Evolutionary conservation across 768 basidiomycete species (phyloP), one percentile per base, ranked within the genome.

Genomic region (Cystobasidium tubakii): DNA sequence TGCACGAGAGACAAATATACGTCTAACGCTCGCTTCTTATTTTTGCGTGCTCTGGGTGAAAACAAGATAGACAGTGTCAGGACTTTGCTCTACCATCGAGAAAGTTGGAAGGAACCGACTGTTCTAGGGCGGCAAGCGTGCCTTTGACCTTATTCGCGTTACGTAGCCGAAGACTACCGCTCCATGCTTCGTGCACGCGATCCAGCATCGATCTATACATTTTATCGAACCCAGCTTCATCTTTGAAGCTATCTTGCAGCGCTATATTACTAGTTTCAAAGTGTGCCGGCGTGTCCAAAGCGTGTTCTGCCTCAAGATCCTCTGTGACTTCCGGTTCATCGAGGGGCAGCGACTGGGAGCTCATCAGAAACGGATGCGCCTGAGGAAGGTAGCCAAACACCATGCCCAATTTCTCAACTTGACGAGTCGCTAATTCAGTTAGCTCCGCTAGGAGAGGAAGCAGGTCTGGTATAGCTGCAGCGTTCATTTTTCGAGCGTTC

Each of bases 401-500:
- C 31, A 93, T 85, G 25, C 95, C 96, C 34, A 98, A 85, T 44
- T 88, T 84, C 80, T 96, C 92, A 57, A 98, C 85, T 84, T 98
- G 94, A 73, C 85, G 86, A 74, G 90, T 86, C 13, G 92, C 90
- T n/a, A 96, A 85, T 75, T 97, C 90, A 1, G 90, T 82, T 21
- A 97, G 84, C 80, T 96, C 94, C n/a, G 89, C 93, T 78, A 91
- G 89, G 17, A 86, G 87, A 17, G 91, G 90, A 75, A 86, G 86
- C 78, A 89, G 87, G 6, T 84, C 82, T 29, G 84, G 81, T 21
- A 86, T 79, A 12, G 83, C 79, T 1, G 83, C 71, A 1, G 84
- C 83, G 62, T 88, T 85, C 57, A 87, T 79, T n/a, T 82, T 80
- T 13, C 85, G 84, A 19, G 78, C 75, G 19, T 70, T 62, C 21